Evolutionary conservation across 306 rosid species (phyloP).

Genomic region (Dryas alaskensis): DNA sequence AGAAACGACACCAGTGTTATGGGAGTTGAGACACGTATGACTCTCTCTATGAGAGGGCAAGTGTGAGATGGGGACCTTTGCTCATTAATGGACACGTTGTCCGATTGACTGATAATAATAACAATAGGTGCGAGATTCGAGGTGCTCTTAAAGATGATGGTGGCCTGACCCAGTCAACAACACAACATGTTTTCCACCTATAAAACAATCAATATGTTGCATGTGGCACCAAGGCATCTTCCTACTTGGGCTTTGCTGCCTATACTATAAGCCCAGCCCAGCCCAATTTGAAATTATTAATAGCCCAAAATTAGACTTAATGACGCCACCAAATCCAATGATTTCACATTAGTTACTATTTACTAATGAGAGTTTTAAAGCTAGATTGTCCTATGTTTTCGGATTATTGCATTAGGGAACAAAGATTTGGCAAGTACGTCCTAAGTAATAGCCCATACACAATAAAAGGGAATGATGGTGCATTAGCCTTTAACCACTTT

Average conservation of each 20-base stretch:
- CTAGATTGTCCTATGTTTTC: background rate
- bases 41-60: background rate
- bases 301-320: background rate
- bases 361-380: background rate
- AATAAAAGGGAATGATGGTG: background rate
- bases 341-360: too few species aligned
- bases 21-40: background rate
- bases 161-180: background rate
- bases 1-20: slow-evolving; percentile 3
- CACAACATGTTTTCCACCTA: slow-evolving; percentile 9
- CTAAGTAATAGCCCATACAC: background rate
- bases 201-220: slow-evolving; percentile 4
- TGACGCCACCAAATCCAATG: too few species aligned
- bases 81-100: slow-evolving; percentile 16
- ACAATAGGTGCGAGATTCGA: slow-evolving; percentile 28
- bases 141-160: slow-evolving; percentile 8
- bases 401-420: background rate
- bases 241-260: background rate
- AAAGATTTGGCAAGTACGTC: slow-evolving; percentile 3
- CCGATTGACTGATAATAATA: slow-evolving; percentile 5
- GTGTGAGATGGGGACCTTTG: slow-evolving; percentile 2
- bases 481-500: background rate
- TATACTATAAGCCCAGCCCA: too few species aligned
- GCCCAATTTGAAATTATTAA: background rate
- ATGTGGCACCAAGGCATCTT: slow-evolving; percentile 1